These are phyloP conservation scores for Syzygium oleosum DNA, from an alignment of 345 rosid genomes.

Conservation along the genomic window DNA sequence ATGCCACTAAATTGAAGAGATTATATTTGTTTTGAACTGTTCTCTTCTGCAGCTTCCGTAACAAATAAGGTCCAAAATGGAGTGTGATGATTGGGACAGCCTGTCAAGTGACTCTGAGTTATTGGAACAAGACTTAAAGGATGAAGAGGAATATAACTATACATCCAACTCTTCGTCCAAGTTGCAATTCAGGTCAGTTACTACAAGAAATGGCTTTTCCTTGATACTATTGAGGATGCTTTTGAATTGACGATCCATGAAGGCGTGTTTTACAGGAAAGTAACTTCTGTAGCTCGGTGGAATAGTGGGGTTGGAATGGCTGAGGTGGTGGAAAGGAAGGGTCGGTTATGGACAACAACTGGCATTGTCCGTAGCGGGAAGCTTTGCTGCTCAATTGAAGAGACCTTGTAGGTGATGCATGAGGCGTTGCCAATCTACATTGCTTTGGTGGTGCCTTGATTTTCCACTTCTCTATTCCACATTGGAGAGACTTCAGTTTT, in stretches of 20 bases:
- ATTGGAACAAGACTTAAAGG: constrained; percentile 1
- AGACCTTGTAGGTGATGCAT: constrained; percentile 52
- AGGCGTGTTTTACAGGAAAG: constrained; percentile 22
- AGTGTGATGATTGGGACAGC: constrained; percentile 13
- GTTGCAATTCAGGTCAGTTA: constrained; percentile 24
- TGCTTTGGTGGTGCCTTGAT: not conserved
- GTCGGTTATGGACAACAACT: constrained; percentile 76
- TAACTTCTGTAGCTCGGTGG: constrained; percentile 68
- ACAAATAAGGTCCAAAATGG: not conserved
- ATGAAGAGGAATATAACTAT: constrained; percentile 12
- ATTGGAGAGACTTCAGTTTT: not conserved
- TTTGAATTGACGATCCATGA: not conserved
- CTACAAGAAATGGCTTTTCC: not conserved
- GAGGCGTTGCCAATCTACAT: not conserved
- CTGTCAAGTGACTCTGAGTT: constrained; percentile 13
- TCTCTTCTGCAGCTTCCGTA: not conserved
- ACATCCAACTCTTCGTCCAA: constrained; percentile 6
- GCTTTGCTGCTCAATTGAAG: constrained; percentile 58
- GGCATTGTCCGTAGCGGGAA: constrained; percentile 53
- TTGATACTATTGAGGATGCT: not conserved
- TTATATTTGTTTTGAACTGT: not conserved
- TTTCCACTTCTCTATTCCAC: not conserved
- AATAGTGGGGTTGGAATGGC: constrained; percentile 43
- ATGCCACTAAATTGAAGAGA: not conserved
- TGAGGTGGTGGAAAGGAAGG: constrained; percentile 60